phyloP scores from a whole-genome alignment of 257 asterid species.

The Cynanchum wilfordii region DNA sequence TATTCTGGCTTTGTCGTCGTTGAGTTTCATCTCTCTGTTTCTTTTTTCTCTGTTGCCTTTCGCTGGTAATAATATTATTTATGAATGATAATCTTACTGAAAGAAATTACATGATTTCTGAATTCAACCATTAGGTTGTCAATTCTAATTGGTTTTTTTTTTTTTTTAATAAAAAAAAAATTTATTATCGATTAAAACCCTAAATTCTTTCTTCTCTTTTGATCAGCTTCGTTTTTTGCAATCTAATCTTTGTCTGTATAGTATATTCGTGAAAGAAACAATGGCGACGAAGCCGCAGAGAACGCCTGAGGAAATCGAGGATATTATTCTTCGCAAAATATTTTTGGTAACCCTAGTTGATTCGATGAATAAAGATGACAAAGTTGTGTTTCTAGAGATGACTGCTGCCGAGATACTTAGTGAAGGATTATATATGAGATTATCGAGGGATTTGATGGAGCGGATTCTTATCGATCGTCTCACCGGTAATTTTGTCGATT shows the following conservation, averaged over 20 bases:
- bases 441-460: constrained; percentile 77
- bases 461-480: constrained; percentile 79
- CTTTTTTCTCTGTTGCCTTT: neutral
- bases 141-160: too few relatives aligned
- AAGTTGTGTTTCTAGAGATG: constrained; percentile 61
- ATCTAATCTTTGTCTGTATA: neutral
- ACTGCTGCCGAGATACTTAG: constrained; percentile 86
- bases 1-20: too few relatives aligned
- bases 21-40: neutral
- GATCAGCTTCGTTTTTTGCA: neutral
- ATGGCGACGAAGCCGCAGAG: constrained; percentile 62
- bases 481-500: constrained; percentile 50
- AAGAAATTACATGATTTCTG: too few relatives aligned
- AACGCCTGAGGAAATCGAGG: constrained; percentile 81
- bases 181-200: neutral
- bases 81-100: too few relatives aligned
- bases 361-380: constrained; percentile 67
- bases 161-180: too few relatives aligned
- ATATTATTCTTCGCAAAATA: constrained; percentile 71
- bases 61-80: too few relatives aligned
- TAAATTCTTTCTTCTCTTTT: neutral
- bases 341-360: constrained; percentile 62
- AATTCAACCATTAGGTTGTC: too few relatives aligned
- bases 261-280: neutral
- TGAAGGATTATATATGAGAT: constrained; percentile 66